phyloP scores from a whole-genome alignment of 2,329 filamentous ascomycete genomes.

The Epichloe brachyelytri region DNA sequence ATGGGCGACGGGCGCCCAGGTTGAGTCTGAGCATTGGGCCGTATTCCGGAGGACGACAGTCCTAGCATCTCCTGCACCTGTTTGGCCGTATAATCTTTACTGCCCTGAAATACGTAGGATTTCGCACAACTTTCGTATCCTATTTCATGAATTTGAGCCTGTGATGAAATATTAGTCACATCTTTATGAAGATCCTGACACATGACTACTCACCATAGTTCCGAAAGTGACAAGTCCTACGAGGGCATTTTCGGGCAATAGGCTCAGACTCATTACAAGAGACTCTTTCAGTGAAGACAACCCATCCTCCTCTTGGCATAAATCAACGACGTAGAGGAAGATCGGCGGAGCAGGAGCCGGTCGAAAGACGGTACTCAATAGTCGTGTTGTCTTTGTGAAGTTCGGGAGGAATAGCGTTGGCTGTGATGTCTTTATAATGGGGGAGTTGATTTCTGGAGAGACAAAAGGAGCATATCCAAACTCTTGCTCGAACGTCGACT shows the following conservation, averaged over 20 bases:
- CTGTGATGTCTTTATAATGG: slow-evolving; percentile 85
- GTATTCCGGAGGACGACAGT: slow-evolving; percentile 55
- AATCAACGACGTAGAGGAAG: slow-evolving; percentile 78
- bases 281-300: slow-evolving; percentile 74
- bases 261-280: slow-evolving; percentile 71
- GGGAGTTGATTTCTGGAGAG: slow-evolving; percentile 66
- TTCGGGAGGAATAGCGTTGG: slow-evolving; percentile 71
- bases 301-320: slow-evolving; percentile 80
- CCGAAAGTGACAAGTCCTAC: slow-evolving; percentile 80
- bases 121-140: slow-evolving; percentile 97
- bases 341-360: slow-evolving; percentile 79
- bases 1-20: slow-evolving; percentile 64
- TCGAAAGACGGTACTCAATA: slow-evolving; percentile 77
- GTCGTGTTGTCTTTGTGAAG: slow-evolving; percentile 72
- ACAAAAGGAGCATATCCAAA: slow-evolving; percentile 87
- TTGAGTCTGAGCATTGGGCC: slow-evolving; percentile 62
- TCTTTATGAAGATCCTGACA: neutral
- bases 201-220: slow-evolving; percentile 58
- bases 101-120: slow-evolving; percentile 95
- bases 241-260: slow-evolving; percentile 68
- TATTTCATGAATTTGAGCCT: slow-evolving; percentile 87
- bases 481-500: slow-evolving; percentile 68
- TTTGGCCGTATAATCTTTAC: slow-evolving; percentile 95
- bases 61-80: slow-evolving; percentile 99
- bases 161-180: neutral